A percentile compares a stretch with the other conserved stretches of the same genome.
Conservation (phyloP, 352 stramenopile genomes). For the Phytophthora agathidicida region DNA sequence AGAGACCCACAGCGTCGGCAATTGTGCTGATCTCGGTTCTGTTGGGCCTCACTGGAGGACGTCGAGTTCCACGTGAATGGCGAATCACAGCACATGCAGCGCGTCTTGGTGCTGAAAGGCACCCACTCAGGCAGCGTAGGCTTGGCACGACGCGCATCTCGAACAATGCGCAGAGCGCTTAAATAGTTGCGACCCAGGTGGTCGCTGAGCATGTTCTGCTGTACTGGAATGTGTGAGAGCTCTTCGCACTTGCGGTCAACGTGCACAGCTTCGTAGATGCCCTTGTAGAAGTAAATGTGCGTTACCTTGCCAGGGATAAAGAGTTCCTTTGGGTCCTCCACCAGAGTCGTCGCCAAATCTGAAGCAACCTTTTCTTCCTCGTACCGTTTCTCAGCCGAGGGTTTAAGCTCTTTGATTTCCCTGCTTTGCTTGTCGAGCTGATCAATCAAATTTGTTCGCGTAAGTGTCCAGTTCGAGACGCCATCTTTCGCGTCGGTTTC, state of each 20-base stretch:
- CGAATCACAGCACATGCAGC: slow-evolving; percentile 89
- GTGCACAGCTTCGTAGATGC: slow-evolving; percentile 82
- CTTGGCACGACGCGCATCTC: slow-evolving; percentile 66
- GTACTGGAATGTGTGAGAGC: slow-evolving; percentile 78
- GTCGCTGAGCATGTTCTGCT: slow-evolving; percentile 89
- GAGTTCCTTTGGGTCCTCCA: slow-evolving; percentile 76
- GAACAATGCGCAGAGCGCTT: slow-evolving; percentile 78
- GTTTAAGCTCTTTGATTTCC: slow-evolving; percentile 42
- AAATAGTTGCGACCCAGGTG: slow-evolving; percentile 85
- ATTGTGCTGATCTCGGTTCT: slow-evolving; percentile 91
- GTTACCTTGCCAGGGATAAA: slow-evolving; percentile 80
- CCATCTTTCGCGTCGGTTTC: slow-evolving; percentile 34
- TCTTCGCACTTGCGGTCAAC: slow-evolving; percentile 78
- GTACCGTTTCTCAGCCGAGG: slow-evolving; percentile 33
- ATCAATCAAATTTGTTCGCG: slow-evolving; percentile 77
- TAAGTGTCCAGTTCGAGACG: slow-evolving; percentile 73
- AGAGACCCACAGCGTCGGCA: slow-evolving; percentile 83
- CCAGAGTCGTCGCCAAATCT: slow-evolving; percentile 54
- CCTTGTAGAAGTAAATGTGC: slow-evolving; percentile 82
- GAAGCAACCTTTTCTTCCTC: slow-evolving; percentile 65
- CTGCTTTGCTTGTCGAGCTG: slow-evolving; percentile 60
- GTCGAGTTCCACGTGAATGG: slow-evolving; percentile 92
- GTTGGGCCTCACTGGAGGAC: slow-evolving; percentile 88
- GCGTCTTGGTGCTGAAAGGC: slow-evolving; percentile 81
- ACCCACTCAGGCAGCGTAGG: slow-evolving; percentile 71